A percentile compares a stretch with the other conserved stretches of the same genome.
These are phyloP conservation scores for Coemansia erecta DNA, from an alignment of 192 early-diverging fungal species.

Conservation along the genomic window DNA sequence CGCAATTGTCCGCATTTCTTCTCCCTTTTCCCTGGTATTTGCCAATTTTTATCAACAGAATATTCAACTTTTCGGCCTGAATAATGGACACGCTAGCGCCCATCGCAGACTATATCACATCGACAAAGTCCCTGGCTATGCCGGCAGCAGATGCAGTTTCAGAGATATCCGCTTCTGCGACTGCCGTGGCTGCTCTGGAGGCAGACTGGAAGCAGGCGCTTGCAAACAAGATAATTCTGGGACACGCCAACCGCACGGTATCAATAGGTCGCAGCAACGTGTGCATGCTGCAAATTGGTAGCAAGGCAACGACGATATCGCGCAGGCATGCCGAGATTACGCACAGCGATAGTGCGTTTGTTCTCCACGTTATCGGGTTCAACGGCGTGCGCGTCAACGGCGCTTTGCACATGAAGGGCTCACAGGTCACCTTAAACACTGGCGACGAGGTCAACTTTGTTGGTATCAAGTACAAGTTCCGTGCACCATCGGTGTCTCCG, in stretches of 20 bases:
- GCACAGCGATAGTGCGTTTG: constrained; percentile 13
- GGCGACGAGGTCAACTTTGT: constrained; percentile 54
- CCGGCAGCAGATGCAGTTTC: neutral
- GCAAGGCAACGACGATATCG: constrained; percentile 41
- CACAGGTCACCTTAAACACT: constrained; percentile 20
- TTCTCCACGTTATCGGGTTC: constrained; percentile 35
- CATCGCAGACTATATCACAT: no score
- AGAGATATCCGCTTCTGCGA: neutral
- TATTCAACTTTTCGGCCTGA: no score
- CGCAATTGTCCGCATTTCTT: no score
- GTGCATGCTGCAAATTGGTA: constrained; percentile 40
- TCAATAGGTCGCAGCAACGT: constrained; percentile 47
- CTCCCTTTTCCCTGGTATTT: no score
- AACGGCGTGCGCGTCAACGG: constrained; percentile 54
- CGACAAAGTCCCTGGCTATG: neutral
- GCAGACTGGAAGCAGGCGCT: constrained; percentile 34
- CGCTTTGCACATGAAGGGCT: constrained; percentile 19
- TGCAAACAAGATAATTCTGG: constrained; percentile 31
- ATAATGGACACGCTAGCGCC: no score
- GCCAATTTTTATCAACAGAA: no score
- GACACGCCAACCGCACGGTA: constrained; percentile 25
- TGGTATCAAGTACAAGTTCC: constrained; percentile 48
- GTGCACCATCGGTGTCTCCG: no score
- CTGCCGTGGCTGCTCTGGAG: neutral
- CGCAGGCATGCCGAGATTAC: constrained; percentile 43